phyloP scores from a whole-genome alignment of 2,329 filamentous ascomycete species.

The Epichloe uncinata region DNA sequence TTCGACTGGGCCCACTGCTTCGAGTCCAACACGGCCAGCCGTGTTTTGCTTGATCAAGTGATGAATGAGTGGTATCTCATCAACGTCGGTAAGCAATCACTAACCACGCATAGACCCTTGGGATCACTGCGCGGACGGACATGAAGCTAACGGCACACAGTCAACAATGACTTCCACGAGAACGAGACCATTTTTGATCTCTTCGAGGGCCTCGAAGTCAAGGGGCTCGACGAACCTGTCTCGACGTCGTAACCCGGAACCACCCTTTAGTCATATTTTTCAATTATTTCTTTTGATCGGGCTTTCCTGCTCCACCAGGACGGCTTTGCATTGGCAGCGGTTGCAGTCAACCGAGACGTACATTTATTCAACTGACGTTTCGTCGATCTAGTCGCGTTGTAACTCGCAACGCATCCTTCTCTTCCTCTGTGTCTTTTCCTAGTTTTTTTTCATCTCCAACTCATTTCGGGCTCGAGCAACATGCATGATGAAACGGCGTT shows the following conservation, averaged over 20 bases:
- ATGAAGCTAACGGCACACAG: constrained; percentile 28
- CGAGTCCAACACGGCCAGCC: constrained; percentile 59
- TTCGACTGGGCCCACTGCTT: constrained; percentile 92
- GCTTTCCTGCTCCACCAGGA: constrained; percentile 7
- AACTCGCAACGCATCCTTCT: not conserved
- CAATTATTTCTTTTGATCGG: not conserved
- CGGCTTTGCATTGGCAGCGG: constrained; percentile 6
- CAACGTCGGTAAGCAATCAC: constrained; percentile 63
- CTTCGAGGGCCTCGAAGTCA: constrained; percentile 64
- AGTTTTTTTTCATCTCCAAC: constrained; percentile 10
- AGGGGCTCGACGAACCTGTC: constrained; percentile 40
- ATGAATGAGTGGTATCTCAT: constrained; percentile 90
- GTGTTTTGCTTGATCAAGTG: constrained; percentile 64
- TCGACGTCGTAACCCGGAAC: constrained; percentile 1
- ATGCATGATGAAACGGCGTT: constrained; percentile 7
- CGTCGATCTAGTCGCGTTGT: constrained; percentile 1
- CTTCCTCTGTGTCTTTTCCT: constrained; percentile 7
- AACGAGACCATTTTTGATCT: constrained; percentile 70
- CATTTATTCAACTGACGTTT: constrained; percentile 7
- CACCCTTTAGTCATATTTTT: not conserved
- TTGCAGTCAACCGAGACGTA: constrained; percentile 2
- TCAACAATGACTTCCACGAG: constrained; percentile 96
- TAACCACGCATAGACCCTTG: not conserved
- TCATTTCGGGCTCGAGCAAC: not conserved
- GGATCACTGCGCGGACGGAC: not conserved